phyloP scores from a whole-genome alignment of 23 red algal genomes.

The Gracilariopsis chorda region DNA sequence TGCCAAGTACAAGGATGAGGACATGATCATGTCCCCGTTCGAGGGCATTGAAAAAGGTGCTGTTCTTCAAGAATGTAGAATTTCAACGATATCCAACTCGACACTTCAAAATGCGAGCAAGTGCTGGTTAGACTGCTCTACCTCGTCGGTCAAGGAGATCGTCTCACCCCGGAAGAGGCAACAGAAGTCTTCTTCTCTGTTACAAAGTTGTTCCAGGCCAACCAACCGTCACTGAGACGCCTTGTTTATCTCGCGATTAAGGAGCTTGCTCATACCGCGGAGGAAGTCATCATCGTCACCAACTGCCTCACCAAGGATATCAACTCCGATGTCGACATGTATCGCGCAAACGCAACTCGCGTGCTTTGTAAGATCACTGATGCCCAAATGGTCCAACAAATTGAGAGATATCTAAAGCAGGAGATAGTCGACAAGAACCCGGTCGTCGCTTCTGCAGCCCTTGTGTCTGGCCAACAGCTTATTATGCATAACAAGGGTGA shows the following conservation, averaged over 20 bases:
- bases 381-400: constrained; percentile 86
- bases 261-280: constrained; percentile 93
- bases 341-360: constrained; percentile 94
- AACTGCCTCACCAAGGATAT: constrained; percentile 99
- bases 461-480: constrained; percentile 89
- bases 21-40: constrained; percentile 81
- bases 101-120: constrained; percentile 77
- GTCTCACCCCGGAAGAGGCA: constrained; percentile 77
- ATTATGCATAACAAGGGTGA: constrained; percentile 94
- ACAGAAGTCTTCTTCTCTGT: constrained; percentile 94
- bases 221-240: constrained; percentile 82
- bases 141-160: constrained; percentile 89
- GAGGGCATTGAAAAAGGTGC: constrained; percentile 91
- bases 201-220: constrained; percentile 95
- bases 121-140: constrained; percentile 92
- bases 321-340: constrained; percentile 95
- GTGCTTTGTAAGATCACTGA: constrained; percentile 98
- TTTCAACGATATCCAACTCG: constrained; percentile 95
- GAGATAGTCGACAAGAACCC: constrained; percentile 97
- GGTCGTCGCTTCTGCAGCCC: constrained; percentile 90
- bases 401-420: constrained; percentile 98
- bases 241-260: constrained; percentile 98
- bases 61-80: constrained; percentile 93
- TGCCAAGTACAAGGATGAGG: constrained; percentile 91
- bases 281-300: constrained; percentile 99